Conservation (phyloP, 2,329 filamentous ascomycete species). For the Hypoxylon sp. region DNA sequence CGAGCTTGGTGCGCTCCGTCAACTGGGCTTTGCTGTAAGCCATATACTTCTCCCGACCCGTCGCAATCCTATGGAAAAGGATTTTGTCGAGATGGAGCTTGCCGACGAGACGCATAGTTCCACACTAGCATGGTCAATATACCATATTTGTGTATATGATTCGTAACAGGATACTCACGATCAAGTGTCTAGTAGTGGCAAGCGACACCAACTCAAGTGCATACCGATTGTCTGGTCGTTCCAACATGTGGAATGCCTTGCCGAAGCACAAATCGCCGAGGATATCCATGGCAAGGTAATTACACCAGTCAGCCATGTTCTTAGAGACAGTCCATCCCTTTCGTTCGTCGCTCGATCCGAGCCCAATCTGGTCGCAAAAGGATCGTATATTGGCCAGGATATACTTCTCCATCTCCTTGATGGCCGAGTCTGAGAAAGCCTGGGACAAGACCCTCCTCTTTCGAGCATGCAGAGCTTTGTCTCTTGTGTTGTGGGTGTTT, state of each 20-base stretch:
- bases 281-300: constrained; percentile 75
- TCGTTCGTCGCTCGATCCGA: constrained; percentile 58
- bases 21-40: constrained; percentile 78
- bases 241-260: constrained; percentile 74
- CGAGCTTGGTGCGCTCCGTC: constrained; percentile 75
- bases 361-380: constrained; percentile 73
- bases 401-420: constrained; percentile 78
- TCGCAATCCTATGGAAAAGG: constrained; percentile 76
- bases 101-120: constrained; percentile 78
- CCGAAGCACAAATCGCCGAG: constrained; percentile 73
- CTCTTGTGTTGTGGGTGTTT: constrained; percentile 81
- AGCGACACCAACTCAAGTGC: constrained; percentile 77
- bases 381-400: constrained; percentile 76
- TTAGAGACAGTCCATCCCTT: constrained; percentile 72
- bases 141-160: neutral
- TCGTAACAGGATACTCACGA: constrained; percentile 64
- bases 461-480: constrained; percentile 77
- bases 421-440: constrained; percentile 76
- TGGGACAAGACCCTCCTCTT: constrained; percentile 81
- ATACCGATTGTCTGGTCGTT: constrained; percentile 73
- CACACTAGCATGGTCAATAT: constrained; percentile 65
- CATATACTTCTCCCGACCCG: constrained; percentile 78
- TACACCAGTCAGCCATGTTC: constrained; percentile 76
- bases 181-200: constrained; percentile 77
- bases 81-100: constrained; percentile 76